phyloP scores from a whole-genome alignment of 768 basidiomycete genomes.

The Kwoniella shandongensis region DNA sequence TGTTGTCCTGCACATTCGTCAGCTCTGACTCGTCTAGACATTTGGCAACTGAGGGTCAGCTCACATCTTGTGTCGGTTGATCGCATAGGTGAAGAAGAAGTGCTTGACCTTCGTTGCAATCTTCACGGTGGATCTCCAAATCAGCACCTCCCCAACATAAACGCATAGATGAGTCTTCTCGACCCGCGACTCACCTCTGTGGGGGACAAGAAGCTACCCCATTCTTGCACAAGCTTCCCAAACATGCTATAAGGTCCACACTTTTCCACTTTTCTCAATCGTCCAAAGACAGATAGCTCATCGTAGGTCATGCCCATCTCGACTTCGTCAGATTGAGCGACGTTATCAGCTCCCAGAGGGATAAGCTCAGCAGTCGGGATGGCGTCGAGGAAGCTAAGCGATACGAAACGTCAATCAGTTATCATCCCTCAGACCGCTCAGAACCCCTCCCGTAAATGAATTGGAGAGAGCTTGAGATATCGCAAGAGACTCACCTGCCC shows the following conservation, averaged over 20 bases:
- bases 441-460: no score
- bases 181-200: conserved; percentile 64
- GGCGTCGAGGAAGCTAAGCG: conserved; percentile 77
- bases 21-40: not conserved
- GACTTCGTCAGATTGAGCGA: conserved; percentile 94
- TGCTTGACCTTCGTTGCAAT: conserved; percentile 96
- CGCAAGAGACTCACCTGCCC: conserved; percentile 61
- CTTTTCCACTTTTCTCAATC: conserved; percentile 92
- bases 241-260: conserved; percentile 98
- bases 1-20: conserved; percentile 39
- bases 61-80: conserved; percentile 97
- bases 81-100: conserved; percentile 95
- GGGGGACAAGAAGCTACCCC: conserved; percentile 84
- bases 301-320: conserved; percentile 99
- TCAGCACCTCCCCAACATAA: not conserved
- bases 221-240: conserved; percentile 89
- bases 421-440: not conserved
- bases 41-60: conserved; percentile 47
- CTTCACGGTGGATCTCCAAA: conserved; percentile 54
- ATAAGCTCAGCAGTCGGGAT: conserved; percentile 95
- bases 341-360: conserved; percentile 81
- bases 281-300: conserved; percentile 88
- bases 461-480: no score
- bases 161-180: not conserved
- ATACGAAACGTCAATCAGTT: not conserved